A percentile compares a stretch with the other conserved stretches of the same genome.
phyloP scores from a whole-genome alignment of 305 asterid species.

The Caryopteris hybrid region DNA sequence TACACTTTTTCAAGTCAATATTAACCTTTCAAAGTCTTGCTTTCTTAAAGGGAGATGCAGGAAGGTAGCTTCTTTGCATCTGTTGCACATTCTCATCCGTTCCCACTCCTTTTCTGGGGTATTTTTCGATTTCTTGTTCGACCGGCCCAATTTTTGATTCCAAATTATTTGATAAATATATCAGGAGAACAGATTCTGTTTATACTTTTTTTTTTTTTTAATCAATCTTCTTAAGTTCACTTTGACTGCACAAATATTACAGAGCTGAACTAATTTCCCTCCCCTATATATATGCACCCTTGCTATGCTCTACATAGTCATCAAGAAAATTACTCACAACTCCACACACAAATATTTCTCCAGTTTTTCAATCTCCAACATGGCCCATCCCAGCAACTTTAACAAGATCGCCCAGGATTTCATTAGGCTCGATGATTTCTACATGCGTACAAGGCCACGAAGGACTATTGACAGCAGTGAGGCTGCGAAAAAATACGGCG shows the following conservation, averaged over 20 bases:
- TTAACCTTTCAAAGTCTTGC: too few species aligned
- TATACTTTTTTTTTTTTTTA: too few species aligned
- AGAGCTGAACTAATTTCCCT: background rate
- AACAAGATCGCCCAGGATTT: slow-evolving; percentile 38
- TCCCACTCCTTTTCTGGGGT: too few species aligned
- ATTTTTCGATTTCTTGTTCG: too few species aligned
- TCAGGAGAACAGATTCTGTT: too few species aligned
- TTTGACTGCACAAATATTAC: background rate
- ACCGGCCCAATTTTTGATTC: too few species aligned
- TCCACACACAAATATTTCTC: background rate
- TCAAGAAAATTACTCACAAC: slow-evolving; percentile 6
- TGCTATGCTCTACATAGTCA: background rate
- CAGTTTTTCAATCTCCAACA: background rate
- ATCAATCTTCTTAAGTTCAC: background rate
- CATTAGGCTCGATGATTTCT: slow-evolving; percentile 21
- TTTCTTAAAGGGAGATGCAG: too few species aligned
- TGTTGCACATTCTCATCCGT: too few species aligned
- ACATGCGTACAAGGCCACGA: background rate
- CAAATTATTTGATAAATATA: too few species aligned
- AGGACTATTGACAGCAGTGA: background rate
- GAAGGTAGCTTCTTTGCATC: too few species aligned
- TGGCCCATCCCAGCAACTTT: slow-evolving; percentile 36
- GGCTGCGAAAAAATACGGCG: background rate
- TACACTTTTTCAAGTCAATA: too few species aligned
- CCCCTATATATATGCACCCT: slow-evolving; percentile 21